Evolutionary conservation across 2,329 filamentous ascomycete species (phyloP), one percentile per base, ranked within the genome.

Genomic region (Colletotrichum chlorophyti): DNA sequence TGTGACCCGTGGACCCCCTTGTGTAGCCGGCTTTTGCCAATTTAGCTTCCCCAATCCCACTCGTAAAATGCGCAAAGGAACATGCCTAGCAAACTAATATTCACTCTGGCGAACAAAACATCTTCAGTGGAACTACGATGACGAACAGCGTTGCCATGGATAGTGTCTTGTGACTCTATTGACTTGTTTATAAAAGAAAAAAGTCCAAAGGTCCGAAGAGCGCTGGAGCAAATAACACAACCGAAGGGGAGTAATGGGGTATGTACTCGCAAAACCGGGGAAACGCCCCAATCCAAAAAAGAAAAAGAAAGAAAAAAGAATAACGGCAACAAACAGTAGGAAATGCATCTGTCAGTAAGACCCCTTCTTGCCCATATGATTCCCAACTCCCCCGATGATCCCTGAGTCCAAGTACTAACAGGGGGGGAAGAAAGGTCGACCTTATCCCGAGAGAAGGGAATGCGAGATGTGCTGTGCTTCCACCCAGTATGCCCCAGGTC

Each of bases 91-190:
- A n/a, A 26, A 11, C 26, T 27, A 7, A 11, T 26, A 27, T 17
- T 23, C 14, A 9, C 21, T 6, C 41, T 21, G 26, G 21, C 41
- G 11, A 9, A n/a, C 52, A 34, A 17, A 17, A 8, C 29, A 32
- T 24, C 12, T n/a, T 21, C 7, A 32, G 32, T 60, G 26, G 26
- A 38, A 38, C 27, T 19, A 27, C 29, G 24, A 12, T 45, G 43
- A 34, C 45, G 52, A 12, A 35, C 35, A n/a, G 24, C 23, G 27
- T 26, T 43, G 31, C 38, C 45, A 27, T 46, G 55, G 50, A 60
- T 35, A 55, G 57, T 35, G 37, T 50, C 45, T 21, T 34, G 32
- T 60, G 57, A 57, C 57, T 49, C 57, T 50, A 50, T 60, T 55
- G 29, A 17, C 45, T 52, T 60, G 57, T 50, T 31, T 32, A 47